Conservation (phyloP, 371 early-diverging fungal species). For the Apophysomyces sp. region DNA sequence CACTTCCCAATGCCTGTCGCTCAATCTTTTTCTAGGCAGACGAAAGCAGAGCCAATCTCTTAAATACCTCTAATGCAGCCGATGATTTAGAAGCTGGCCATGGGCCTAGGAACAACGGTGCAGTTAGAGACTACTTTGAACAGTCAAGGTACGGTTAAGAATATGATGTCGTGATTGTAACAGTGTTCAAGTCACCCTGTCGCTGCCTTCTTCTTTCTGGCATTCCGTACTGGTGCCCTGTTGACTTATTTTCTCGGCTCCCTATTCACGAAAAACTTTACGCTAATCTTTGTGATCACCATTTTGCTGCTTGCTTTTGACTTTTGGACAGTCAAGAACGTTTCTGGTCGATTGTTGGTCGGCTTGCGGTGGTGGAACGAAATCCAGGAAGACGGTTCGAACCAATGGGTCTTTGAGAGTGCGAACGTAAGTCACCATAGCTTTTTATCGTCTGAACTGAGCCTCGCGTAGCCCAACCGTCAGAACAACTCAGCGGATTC, state of each 20-base stretch:
- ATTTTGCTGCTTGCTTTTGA: conserved; percentile 92
- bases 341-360: conserved; percentile 92
- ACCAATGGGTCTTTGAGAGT: conserved; percentile 94
- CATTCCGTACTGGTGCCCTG: conserved; percentile 82
- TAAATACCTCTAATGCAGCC: conserved; percentile 16
- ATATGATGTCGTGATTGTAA: background rate
- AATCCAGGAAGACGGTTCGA: conserved; percentile 89
- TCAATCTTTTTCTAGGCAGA: conserved; percentile 13
- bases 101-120: background rate
- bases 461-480: conserved; percentile 54
- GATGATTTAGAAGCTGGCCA: conserved; percentile 27
- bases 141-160: conserved; percentile 35
- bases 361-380: conserved; percentile 99
- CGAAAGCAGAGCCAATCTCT: conserved; percentile 21
- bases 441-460: background rate
- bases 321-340: conserved; percentile 98
- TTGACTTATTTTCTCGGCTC: conserved; percentile 81
- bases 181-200: conserved; percentile 75
- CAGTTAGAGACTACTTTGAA: conserved; percentile 41
- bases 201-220: conserved; percentile 87
- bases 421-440: conserved; percentile 65
- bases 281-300: conserved; percentile 89
- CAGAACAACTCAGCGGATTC: conserved; percentile 83
- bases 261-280: conserved; percentile 78
- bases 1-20: background rate